A percentile compares a stretch with the other conserved stretches of the same genome.
These are phyloP conservation scores for Didymella pinodella DNA, from an alignment of 2,329 filamentous ascomycete genomes.

Conservation along the genomic window DNA sequence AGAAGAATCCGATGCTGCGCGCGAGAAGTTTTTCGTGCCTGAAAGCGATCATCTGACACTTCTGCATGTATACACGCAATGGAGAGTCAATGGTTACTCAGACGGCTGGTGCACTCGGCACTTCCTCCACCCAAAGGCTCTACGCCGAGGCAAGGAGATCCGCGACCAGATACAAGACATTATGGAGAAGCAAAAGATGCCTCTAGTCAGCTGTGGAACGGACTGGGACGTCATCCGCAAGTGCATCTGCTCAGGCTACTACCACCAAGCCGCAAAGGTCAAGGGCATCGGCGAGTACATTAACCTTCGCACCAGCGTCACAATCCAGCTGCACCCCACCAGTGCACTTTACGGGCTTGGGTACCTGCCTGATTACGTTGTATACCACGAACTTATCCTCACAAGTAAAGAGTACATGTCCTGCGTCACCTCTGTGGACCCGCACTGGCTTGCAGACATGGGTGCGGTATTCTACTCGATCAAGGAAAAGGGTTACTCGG, in stretches of 20 bases:
- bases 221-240: slow-evolving; percentile 97
- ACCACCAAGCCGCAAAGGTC: slow-evolving; percentile 95
- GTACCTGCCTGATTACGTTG: slow-evolving; percentile 93
- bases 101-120: slow-evolving; percentile 94
- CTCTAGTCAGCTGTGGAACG: slow-evolving; percentile 85
- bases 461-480: slow-evolving; percentile 97
- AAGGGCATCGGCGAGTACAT: slow-evolving; percentile 98
- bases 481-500: slow-evolving; percentile 96
- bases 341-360: slow-evolving; percentile 91
- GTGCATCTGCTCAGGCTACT: slow-evolving; percentile 97
- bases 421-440: slow-evolving; percentile 93
- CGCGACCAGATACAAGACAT: slow-evolving; percentile 93
- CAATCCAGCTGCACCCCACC: slow-evolving; percentile 92
- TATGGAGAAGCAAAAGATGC: slow-evolving; percentile 92
- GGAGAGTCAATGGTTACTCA: slow-evolving; percentile 87
- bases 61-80: slow-evolving; percentile 93
- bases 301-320: slow-evolving; percentile 93
- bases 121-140: slow-evolving; percentile 93
- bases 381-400: slow-evolving; percentile 97
- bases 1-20: slow-evolving; percentile 92
- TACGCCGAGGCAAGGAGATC: slow-evolving; percentile 91
- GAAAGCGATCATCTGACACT: slow-evolving; percentile 97
- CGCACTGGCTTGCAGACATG: slow-evolving; percentile 94
- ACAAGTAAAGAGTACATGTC: slow-evolving; percentile 99
- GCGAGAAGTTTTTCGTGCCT: slow-evolving; percentile 98